Evolutionary conservation across 2,329 filamentous ascomycete species (phyloP).

Genomic region (Aspergillus fischeri): DNA sequence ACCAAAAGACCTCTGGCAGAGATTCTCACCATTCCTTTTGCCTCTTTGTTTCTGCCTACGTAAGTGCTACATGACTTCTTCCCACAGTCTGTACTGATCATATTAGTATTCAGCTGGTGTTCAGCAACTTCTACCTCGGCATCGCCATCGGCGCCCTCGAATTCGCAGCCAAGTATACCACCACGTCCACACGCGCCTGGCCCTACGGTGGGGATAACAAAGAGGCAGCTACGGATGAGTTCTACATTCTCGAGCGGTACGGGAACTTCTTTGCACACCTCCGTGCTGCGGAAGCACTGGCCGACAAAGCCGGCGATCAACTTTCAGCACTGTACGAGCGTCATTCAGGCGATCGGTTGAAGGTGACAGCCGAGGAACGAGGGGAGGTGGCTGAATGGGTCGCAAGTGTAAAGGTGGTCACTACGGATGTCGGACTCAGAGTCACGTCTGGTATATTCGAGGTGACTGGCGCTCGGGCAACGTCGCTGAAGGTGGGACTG

Average conservation of each 20-base stretch:
- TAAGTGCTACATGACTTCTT: constrained; percentile 20
- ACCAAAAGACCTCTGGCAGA: constrained; percentile 50
- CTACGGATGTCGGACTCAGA: constrained; percentile 56
- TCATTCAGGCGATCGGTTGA: constrained; percentile 37
- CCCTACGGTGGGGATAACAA: constrained; percentile 62
- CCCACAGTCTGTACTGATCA: neutral
- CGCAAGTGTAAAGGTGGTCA: constrained; percentile 59
- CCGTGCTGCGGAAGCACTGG: constrained; percentile 55
- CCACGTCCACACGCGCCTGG: constrained; percentile 57
- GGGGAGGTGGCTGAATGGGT: constrained; percentile 62
- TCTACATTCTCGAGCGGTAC: constrained; percentile 62
- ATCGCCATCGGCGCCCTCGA: constrained; percentile 58
- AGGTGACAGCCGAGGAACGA: constrained; percentile 49
- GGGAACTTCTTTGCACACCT: constrained; percentile 62
- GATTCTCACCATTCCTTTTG: constrained; percentile 52
- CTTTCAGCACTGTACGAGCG: constrained; percentile 46
- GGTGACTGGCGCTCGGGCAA: constrained; percentile 57
- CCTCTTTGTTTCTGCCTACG: constrained; percentile 57
- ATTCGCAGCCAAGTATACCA: constrained; percentile 55
- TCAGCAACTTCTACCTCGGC: constrained; percentile 62
- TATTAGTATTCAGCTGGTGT: constrained; percentile 58
- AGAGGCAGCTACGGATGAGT: constrained; percentile 56
- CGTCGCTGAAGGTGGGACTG: constrained; percentile 55
- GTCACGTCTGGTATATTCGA: constrained; percentile 63
- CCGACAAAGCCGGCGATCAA: constrained; percentile 52